Conservation (phyloP, 345 rosid species). For the Murraya paniculata region DNA sequence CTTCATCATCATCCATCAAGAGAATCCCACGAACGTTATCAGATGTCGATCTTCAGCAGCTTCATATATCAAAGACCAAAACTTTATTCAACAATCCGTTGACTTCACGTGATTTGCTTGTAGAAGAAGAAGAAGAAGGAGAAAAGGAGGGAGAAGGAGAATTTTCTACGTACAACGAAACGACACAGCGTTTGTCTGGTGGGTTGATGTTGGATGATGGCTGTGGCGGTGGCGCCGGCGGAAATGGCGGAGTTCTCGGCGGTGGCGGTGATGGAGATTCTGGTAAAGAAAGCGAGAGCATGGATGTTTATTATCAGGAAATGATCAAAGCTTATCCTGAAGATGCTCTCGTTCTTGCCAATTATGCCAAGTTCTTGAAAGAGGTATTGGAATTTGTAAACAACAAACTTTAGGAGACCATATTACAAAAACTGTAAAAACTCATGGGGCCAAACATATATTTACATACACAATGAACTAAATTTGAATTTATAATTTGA, state of each 20-base stretch:
- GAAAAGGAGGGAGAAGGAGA: slow-evolving; percentile 12
- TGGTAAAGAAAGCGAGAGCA: slow-evolving; percentile 24
- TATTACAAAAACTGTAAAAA: background rate
- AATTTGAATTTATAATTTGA: background rate
- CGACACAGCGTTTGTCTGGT: background rate
- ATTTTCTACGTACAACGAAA: slow-evolving; percentile 1
- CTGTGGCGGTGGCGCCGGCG: slow-evolving; percentile 15
- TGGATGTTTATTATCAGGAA: slow-evolving; percentile 43
- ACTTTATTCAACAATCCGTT: background rate
- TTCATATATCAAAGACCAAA: slow-evolving; percentile 12
- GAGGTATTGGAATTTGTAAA: slow-evolving; percentile 27
- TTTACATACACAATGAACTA: background rate
- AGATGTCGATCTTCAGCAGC: slow-evolving; percentile 23
- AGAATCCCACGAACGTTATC: slow-evolving; percentile 27
- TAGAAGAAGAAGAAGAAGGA: background rate
- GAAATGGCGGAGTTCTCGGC: slow-evolving; percentile 13
- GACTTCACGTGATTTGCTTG: slow-evolving; percentile 4
- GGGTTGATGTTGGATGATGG: slow-evolving; percentile 6
- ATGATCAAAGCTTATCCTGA: slow-evolving; percentile 46
- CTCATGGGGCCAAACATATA: background rate
- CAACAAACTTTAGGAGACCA: background rate
- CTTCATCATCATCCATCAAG: slow-evolving; percentile 12
- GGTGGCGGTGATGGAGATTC: slow-evolving; percentile 25
- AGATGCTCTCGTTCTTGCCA: slow-evolving; percentile 45
- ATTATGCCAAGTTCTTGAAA: slow-evolving; percentile 54